Evolutionary conservation across 495 filamentous ascomycete genomes (phyloP).

Genomic region (Amniculicola lignicola): DNA sequence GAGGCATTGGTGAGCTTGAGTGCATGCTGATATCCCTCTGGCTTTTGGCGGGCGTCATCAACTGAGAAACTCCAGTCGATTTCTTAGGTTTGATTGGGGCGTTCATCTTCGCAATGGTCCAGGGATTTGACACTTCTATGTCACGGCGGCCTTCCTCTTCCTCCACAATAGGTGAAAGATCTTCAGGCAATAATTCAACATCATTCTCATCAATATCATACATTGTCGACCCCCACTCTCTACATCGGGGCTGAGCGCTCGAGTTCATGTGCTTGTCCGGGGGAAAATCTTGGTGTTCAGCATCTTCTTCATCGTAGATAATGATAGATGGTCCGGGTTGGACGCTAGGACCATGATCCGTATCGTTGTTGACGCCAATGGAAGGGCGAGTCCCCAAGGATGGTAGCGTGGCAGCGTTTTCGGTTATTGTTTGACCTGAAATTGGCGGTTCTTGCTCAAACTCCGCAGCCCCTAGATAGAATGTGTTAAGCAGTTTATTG

Average conservation of each 20-base stretch:
- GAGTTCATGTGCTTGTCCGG: not conserved
- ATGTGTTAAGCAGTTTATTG: conserved; percentile 36
- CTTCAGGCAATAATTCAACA: conserved; percentile 16
- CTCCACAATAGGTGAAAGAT: not conserved
- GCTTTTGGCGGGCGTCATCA: conserved; percentile 21
- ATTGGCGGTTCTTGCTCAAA: not conserved
- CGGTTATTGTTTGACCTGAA: conserved; percentile 2
- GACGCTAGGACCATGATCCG: not conserved
- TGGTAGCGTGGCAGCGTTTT: not conserved
- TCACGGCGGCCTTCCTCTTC: conserved; percentile 29
- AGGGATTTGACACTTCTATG: conserved; percentile 52
- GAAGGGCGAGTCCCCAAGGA: not conserved
- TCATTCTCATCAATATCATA: conserved; percentile 34
- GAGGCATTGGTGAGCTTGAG: conserved; percentile 10
- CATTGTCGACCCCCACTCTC: conserved; percentile 24
- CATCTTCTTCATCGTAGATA: conserved; percentile 3
- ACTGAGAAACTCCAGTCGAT: not conserved
- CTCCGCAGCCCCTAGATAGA: conserved; percentile 4
- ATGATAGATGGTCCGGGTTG: not conserved
- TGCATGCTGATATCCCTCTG: not conserved
- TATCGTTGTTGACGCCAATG: not conserved
- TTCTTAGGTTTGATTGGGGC: conserved; percentile 33
- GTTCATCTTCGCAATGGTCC: conserved; percentile 59
- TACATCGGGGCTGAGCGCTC: not conserved
- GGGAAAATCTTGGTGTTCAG: not conserved